Base-by-base conservation (phyloP, 495 filamentous ascomycete species). In the Usnea hakonensis region DNA sequence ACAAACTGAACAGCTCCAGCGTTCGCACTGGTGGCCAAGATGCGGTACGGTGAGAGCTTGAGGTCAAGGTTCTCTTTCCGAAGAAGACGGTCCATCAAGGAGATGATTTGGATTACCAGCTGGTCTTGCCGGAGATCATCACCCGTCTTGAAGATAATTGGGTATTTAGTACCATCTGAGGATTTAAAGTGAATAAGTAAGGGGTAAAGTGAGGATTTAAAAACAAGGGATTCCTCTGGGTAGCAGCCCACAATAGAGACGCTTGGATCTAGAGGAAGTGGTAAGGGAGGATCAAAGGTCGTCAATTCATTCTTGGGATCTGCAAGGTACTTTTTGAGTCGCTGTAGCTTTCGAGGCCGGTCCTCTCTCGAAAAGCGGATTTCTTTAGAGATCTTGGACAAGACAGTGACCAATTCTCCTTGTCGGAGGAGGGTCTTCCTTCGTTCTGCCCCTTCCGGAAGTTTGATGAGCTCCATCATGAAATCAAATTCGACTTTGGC, bases 101-200 rank as follows among this genome's bases (percentile, higher is more conserved):
- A 95, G 72, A 99, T 95, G 68, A 97, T 97, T 65, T 99, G 94
- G 64, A 99, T 95, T 53, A 97, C 91, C 0, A 99, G 83, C 73
- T 99, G 94, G 68, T 99, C 94, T 74, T 99, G 94, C 1, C 94
- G 89, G 43, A 99, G 81, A 70, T 99, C 94, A 69, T 99, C 94
- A 44, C 94, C 94, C 5, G 91, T 91, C 74, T 99, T 99, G 82
- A 97, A 97, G 52, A 97, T 85, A 57, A 99, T 86, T 21, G 91
- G 87, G 72, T 97, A 97, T 63, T 87, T 87, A 43, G 79, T 77
- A 5, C 88, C 88, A 7, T 85, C 81, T 1, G 81, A 78, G 0
- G 91, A 95, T 70, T 88, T 91, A 75, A 97, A 95, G 37, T 88
- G 88, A n/a, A 97, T 82, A 64, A 90, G 88, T 32, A 99, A 85